Base-by-base conservation (phyloP, 2,329 filamentous ascomycete species). In the Mariannaea sp. region DNA sequence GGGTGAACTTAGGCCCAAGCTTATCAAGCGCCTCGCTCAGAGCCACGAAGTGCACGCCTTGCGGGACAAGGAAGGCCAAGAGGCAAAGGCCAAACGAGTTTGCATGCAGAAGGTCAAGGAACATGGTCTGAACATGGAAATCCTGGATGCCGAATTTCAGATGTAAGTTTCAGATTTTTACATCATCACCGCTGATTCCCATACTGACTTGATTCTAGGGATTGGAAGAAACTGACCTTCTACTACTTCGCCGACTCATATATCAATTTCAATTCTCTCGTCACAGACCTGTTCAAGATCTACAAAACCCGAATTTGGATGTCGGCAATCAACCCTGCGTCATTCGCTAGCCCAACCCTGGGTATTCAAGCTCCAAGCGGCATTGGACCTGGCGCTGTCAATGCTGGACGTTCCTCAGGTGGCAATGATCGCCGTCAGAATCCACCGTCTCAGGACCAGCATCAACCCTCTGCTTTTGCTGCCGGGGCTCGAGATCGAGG, bases 281-380 rank as follows among this genome's bases (percentile, higher is more conserved):
- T 99, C 47, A 96, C 92, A 0, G 94, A 99, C 70, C 80, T 99
- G 10, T 99, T 97, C 82, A 97, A 97, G 75, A 93, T 97, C 58
- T 99, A 97, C 81, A 99, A 99, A 78, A 96, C 93, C 17, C 86
- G 95, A 64, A 99, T 99, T 66, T 99, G 94, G 94, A 96, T 99
- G 90, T 97, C 93, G 4, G 94, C 94, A 4, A 96, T 99, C 72
- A 99, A 99, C 70, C 94, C 94, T 7, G 94, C 93, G 5, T 97
- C 93, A 0, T 97, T 97, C 71, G 89, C 89, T 19, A 92, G 86
- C 58, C 88, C 89, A 14, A 85, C 85, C 3, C 78, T 90, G 42
- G 88, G 88, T 20, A 77, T 92, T 17, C 86, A 87, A 68, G 84
- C 86, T 2, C 85, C 87, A 1, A 86, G 84, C 57, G 83, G 83